Evolutionary conservation across 164 flowering plant genomes (phyloP), one percentile per base, ranked within the genome.

Genomic region (Tetracentron sinense): DNA sequence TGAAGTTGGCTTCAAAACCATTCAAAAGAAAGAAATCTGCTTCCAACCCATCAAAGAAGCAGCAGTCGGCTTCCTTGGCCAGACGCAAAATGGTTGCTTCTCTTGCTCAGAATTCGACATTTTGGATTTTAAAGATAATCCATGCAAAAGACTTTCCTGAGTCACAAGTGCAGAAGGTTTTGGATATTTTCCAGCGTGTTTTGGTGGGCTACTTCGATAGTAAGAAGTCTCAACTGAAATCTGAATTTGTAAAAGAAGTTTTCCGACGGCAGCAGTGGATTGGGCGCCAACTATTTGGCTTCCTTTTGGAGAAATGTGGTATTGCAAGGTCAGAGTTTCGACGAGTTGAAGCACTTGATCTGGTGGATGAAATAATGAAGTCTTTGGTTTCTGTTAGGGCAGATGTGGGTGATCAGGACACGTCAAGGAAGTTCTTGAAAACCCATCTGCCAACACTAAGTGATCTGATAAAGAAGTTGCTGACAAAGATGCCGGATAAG

Each of bases 91-190:
- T 79, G 83, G 80, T 94, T 26, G 54, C 58, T 52, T 78, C 89
- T 23, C 84, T 91, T 55, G 91, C 86, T 6, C 87, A 88, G 63
- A 79, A 77, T 67, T 86, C 98, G 22, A 78, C 86, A 15, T 82
- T 72, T 63, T 94, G 97, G 97, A 70, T 87, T 54, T 69, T 91
- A 69, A 91, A 89, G 74, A 75, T 91, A 46, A 69, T 89, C 33
- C 84, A 84, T 69, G 79, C 83, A 7, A 74, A 74, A 61, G 77
- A 75, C 2, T 75, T 78, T 26, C 31, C 85, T 0, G 77, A 77
- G 47, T 11, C 82, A 52, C 81, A 90, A 52, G 72, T 85, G 30
- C 69, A 77, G 57, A 71, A 58, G 61, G 75, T 87, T 26, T 65
- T 68, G 22, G 79, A 81, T n/a, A 71, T 78, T 16, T 79, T 90